phyloP scores from a whole-genome alignment of 2,329 filamentous ascomycete genomes.

The Aspergillus unguis region DNA sequence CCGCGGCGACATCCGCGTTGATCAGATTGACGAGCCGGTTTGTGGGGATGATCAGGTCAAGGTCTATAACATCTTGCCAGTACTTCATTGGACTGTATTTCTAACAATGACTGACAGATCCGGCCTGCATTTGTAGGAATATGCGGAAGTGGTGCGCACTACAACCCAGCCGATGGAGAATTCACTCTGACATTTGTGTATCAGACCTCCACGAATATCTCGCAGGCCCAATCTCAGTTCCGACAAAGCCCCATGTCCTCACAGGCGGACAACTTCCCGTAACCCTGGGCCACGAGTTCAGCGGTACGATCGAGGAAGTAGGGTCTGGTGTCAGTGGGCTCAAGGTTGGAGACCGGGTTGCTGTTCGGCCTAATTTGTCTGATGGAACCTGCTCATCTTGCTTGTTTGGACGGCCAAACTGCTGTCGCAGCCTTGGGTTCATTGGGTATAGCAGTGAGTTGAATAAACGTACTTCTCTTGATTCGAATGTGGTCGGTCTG shows the following conservation, averaged over 20 bases:
- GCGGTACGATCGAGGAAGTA: conserved; percentile 58
- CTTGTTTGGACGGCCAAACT: conserved; percentile 52
- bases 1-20: conserved; percentile 33
- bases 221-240: conserved; percentile 48
- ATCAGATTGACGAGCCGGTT: conserved; percentile 33
- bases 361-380: conserved; percentile 58
- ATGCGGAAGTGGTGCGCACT: conserved; percentile 29
- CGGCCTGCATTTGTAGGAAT: conserved; percentile 36
- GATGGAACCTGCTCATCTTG: conserved; percentile 58
- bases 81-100: neutral
- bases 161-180: neutral
- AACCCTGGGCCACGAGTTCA: conserved; percentile 64
- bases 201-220: conserved; percentile 54
- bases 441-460: conserved; percentile 46
- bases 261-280: conserved; percentile 58
- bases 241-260: conserved; percentile 53
- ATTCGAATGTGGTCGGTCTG: neutral
- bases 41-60: conserved; percentile 53
- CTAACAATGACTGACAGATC: conserved; percentile 13
- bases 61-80: conserved; percentile 10
- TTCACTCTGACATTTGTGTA: neutral
- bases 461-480: neutral
- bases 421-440: conserved; percentile 56
- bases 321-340: conserved; percentile 49
- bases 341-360: conserved; percentile 55